These are phyloP conservation scores for Plasmodium knowlesi DNA, from an alignment of 169 alveolate species.

Conservation along the genomic window DNA sequence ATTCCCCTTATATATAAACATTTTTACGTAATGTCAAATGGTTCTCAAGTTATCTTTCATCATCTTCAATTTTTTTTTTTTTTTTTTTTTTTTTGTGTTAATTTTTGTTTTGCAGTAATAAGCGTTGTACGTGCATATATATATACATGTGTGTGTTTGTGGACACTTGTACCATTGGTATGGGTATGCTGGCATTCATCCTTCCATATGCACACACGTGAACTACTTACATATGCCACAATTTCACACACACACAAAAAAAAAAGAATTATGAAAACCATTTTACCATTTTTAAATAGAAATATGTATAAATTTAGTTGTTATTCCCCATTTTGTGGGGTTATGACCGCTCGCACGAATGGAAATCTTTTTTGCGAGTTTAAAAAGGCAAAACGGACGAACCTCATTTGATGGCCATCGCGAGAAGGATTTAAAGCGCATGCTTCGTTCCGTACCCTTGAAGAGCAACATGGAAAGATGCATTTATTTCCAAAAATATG, in stretches of 20 bases:
- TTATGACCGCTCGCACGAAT: background rate
- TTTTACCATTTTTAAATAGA: background rate
- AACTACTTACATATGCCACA: background rate
- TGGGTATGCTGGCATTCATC: background rate
- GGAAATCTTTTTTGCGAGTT: background rate
- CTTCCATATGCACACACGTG: background rate
- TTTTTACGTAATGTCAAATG: constrained; percentile 10
- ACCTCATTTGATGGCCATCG: background rate
- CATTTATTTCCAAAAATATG: background rate
- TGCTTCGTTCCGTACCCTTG: background rate
- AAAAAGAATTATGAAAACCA: background rate
- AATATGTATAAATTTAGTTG: background rate
- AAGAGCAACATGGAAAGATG: background rate
- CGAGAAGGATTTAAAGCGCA: background rate
- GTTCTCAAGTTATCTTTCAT: background rate
- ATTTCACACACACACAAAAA: background rate
- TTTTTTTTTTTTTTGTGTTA: background rate
- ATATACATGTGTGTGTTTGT: constrained; percentile 2
- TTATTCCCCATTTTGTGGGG: background rate
- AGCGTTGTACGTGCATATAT: background rate
- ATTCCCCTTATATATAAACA: background rate
- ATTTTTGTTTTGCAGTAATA: background rate
- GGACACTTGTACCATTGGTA: background rate
- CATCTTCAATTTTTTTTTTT: background rate
- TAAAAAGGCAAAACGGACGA: background rate